These are phyloP conservation scores for Trematosphaeria pertusa DNA, from an alignment of 2,329 filamentous ascomycete genomes.

Conservation along the genomic window DNA sequence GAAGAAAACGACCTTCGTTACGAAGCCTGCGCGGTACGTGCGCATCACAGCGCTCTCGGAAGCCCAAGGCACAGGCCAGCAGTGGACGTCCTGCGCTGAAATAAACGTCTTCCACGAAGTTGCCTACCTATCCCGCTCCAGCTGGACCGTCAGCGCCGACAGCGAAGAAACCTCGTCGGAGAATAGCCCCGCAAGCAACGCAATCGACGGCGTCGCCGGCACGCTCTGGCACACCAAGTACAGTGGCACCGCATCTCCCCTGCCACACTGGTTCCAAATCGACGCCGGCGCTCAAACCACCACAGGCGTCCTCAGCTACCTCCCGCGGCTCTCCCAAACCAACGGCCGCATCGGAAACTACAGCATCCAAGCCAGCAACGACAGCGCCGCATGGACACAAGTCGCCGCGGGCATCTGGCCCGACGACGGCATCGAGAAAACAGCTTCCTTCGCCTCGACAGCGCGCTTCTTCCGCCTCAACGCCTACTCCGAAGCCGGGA, in stretches of 20 bases:
- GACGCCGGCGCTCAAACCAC: constrained; percentile 18
- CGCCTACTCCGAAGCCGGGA: constrained; percentile 24
- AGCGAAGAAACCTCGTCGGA: constrained; percentile 13
- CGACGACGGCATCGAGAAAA: constrained; percentile 21
- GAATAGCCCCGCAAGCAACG: constrained; percentile 8
- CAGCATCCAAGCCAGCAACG: constrained; percentile 19
- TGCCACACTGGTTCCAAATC: constrained; percentile 29
- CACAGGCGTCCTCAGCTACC: constrained; percentile 21
- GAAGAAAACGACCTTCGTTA: constrained; percentile 33
- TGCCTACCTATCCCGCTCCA: constrained; percentile 12
- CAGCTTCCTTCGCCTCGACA: constrained; percentile 12
- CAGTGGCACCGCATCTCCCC: constrained; percentile 2
- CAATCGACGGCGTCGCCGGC: constrained; percentile 16
- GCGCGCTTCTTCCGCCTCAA: constrained; percentile 27
- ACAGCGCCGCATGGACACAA: constrained; percentile 21
- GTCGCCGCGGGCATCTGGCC: constrained; percentile 24
- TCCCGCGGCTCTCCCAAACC: constrained; percentile 12
- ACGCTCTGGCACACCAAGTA: constrained; percentile 26
- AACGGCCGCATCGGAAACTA: constrained; percentile 28
- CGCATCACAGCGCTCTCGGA: constrained; percentile 32
- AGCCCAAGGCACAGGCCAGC: constrained; percentile 25
- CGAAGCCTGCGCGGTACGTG: constrained; percentile 29
- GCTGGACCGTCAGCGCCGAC: constrained; percentile 23
- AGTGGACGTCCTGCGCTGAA: constrained; percentile 31
- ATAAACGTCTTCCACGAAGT: constrained; percentile 34